These are phyloP conservation scores for Gastrolobium villosum DNA, from an alignment of 306 rosid species.

Conservation along the genomic window DNA sequence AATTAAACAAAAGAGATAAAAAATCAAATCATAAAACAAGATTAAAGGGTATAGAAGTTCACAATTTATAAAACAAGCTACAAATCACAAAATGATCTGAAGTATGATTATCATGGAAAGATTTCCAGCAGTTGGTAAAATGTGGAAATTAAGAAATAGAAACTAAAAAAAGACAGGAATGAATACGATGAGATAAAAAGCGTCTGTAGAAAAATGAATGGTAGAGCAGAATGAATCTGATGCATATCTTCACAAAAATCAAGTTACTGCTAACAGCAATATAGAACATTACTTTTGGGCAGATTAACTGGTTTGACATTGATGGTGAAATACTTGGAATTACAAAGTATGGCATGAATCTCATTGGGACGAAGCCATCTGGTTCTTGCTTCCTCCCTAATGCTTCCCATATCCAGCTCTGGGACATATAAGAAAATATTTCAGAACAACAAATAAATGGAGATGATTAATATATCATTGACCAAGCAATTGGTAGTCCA, in stretches of 20 bases:
- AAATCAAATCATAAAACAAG: background rate
- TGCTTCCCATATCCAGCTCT: constrained; percentile 80
- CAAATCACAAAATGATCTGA: background rate
- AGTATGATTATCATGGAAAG: constrained; percentile 37
- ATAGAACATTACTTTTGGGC: constrained; percentile 76
- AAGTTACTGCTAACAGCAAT: constrained; percentile 35
- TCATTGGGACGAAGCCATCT: constrained; percentile 99
- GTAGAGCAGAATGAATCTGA: constrained; percentile 27
- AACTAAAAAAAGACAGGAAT: background rate
- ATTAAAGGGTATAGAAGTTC: constrained; percentile 13
- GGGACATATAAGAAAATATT: constrained; percentile 45
- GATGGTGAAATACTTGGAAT: constrained; percentile 79
- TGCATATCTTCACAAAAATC: constrained; percentile 42
- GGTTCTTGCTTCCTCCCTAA: constrained; percentile 76
- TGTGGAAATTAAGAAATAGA: constrained; percentile 14
- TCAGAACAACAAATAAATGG: constrained; percentile 39
- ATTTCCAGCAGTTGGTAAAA: constrained; percentile 9
- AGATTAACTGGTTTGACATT: constrained; percentile 85
- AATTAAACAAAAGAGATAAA: background rate
- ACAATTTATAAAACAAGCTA: constrained; percentile 26
- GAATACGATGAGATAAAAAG: constrained; percentile 26
- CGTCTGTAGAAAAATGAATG: background rate
- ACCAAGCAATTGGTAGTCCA: background rate
- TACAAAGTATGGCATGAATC: constrained; percentile 88
- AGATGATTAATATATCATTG: constrained; percentile 7